A percentile compares a stretch with the other conserved stretches of the same genome.
Conservation (phyloP, 495 filamentous ascomycete genomes). For the Aspergillus nanangensis region DNA sequence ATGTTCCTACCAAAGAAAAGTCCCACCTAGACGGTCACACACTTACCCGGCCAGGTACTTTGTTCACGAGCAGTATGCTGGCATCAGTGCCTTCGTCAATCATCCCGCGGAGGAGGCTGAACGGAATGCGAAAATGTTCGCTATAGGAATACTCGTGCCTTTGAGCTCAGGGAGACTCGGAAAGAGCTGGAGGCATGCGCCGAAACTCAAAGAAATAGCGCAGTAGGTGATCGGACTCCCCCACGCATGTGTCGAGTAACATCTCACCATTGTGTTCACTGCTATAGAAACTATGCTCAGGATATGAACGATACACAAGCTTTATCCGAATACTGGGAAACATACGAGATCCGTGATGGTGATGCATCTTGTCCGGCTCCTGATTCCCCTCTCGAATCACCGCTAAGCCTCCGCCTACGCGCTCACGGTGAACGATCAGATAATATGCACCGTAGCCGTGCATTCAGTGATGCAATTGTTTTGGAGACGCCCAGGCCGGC, state of each 20-base stretch:
- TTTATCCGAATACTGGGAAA: slow-evolving; percentile 78
- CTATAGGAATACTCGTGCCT: slow-evolving; percentile 83
- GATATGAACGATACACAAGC: slow-evolving; percentile 46
- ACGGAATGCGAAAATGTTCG: slow-evolving; percentile 88
- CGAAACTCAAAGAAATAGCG: slow-evolving; percentile 69
- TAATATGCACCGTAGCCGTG: slow-evolving; percentile 22
- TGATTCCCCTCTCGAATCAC: slow-evolving; percentile 49
- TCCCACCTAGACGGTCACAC: too few relatives aligned
- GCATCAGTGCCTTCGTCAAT: slow-evolving; percentile 90
- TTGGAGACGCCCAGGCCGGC: slow-evolving; percentile 64
- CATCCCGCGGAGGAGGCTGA: slow-evolving; percentile 68
- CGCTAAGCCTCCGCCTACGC: slow-evolving; percentile 45
- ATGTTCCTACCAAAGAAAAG: too few relatives aligned
- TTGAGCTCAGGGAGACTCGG: slow-evolving; percentile 83
- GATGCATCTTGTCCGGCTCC: slow-evolving; percentile 27
- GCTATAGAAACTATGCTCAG: slow-evolving; percentile 28
- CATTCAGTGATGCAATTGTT: slow-evolving; percentile 43
- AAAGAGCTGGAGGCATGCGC: slow-evolving; percentile 83
- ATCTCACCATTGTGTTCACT: neutral
- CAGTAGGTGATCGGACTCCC: slow-evolving; percentile 39
- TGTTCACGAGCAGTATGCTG: slow-evolving; percentile 77
- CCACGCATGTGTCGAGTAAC: neutral
- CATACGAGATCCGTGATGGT: slow-evolving; percentile 51
- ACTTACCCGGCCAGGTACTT: slow-evolving; percentile 59
- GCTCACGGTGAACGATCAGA: slow-evolving; percentile 35